Percentiles rank a stretch among this genome's conserved stretches.
phyloP scores from a whole-genome alignment of 2,329 filamentous ascomycete species.

The Ceratocystis variospora region DNA sequence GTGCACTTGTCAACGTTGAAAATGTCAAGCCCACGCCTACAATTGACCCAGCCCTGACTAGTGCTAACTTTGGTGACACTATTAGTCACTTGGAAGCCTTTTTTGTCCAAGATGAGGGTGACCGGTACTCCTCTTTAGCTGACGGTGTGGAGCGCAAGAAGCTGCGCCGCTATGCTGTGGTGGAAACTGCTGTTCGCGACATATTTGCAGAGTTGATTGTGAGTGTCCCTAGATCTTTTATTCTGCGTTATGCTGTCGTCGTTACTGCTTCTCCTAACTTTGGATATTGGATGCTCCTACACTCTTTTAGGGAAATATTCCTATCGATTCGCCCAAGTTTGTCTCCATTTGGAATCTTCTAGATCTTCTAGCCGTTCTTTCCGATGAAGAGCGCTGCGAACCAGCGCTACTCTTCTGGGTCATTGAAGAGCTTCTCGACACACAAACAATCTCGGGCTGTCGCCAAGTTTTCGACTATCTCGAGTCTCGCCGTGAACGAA shows the following conservation, averaged over 20 bases:
- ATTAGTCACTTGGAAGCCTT: conserved; percentile 32
- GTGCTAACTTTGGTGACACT: conserved; percentile 47
- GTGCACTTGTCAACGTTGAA: conserved; percentile 46
- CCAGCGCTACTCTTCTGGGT: conserved; percentile 76
- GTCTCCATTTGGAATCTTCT: conserved; percentile 84
- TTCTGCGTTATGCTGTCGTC: too few relatives aligned
- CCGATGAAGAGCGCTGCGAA: conserved; percentile 65
- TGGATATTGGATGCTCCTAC: too few relatives aligned
- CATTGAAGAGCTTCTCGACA: conserved; percentile 88
- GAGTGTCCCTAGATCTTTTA: conserved; percentile 27
- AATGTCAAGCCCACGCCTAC: conserved; percentile 42
- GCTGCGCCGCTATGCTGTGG: conserved; percentile 48
- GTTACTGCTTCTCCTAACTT: too few relatives aligned
- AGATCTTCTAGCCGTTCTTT: conserved; percentile 78
- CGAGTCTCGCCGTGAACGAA: conserved; percentile 78
- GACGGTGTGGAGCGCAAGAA: conserved; percentile 26
- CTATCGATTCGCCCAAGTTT: conserved; percentile 66
- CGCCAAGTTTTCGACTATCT: conserved; percentile 87
- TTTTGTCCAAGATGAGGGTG: conserved; percentile 25
- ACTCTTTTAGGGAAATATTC: conserved; percentile 43
- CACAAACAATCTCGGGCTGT: conserved; percentile 85
- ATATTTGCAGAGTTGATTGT: conserved; percentile 70
- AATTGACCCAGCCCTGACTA: conserved; percentile 63
- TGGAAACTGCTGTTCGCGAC: conserved; percentile 72
- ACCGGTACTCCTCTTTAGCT: conserved; percentile 24